phyloP scores from a whole-genome alignment of 2,329 filamentous ascomycete genomes.

The Capronia epimyces region DNA sequence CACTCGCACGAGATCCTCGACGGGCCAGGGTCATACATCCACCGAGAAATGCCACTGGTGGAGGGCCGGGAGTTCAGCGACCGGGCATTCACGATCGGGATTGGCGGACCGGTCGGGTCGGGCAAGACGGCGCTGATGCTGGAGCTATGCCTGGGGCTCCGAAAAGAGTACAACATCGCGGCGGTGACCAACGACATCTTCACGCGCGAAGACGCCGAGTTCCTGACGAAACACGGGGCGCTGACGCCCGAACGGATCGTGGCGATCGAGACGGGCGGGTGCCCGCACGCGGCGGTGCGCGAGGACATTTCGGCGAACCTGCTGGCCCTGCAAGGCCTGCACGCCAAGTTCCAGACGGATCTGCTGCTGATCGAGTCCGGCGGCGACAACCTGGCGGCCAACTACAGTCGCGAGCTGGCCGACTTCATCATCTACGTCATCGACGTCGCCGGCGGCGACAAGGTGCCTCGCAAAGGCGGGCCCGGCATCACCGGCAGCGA shows the following conservation, averaged over 20 bases:
- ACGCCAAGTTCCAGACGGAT: constrained; percentile 72
- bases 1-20: constrained; percentile 94
- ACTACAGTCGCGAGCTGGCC: constrained; percentile 89
- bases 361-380: constrained; percentile 90
- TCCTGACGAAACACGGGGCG: constrained; percentile 80
- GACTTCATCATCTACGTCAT: constrained; percentile 99
- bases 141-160: constrained; percentile 77
- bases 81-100: constrained; percentile 92
- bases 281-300: constrained; percentile 91
- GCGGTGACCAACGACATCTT: constrained; percentile 62
- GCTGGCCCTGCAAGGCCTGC: constrained; percentile 82
- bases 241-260: constrained; percentile 78
- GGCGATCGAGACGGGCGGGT: constrained; percentile 95
- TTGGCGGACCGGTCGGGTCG: constrained; percentile 93
- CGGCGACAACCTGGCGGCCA: constrained; percentile 93
- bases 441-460: constrained; percentile 92
- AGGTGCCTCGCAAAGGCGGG: constrained; percentile 91
- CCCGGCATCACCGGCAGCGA: constrained; percentile 97
- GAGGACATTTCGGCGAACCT: constrained; percentile 96
- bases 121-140: constrained; percentile 98
- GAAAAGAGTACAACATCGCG: constrained; percentile 75
- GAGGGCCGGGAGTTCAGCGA: constrained; percentile 83
- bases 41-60: constrained; percentile 87
- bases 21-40: constrained; percentile 82
- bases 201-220: constrained; percentile 84